phyloP scores from a whole-genome alignment of 2,329 filamentous ascomycete species.

The Sclerotiophoma versabilis region DNA sequence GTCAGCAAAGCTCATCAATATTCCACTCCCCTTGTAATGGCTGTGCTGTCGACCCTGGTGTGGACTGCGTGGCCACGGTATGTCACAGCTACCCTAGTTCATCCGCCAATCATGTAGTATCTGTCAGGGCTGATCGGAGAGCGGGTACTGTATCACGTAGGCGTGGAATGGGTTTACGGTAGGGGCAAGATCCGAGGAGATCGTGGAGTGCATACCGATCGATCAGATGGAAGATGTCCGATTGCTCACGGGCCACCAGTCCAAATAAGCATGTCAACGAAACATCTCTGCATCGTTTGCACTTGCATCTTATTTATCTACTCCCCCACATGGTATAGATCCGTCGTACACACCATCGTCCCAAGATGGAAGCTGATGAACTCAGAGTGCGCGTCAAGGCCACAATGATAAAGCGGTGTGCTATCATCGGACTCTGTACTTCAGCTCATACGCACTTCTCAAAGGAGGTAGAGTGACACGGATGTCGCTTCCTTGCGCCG shows the following conservation, averaged over 20 bases:
- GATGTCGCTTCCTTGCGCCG: not conserved
- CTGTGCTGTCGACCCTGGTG: not conserved
- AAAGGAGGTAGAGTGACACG: no score
- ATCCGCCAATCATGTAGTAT: not conserved
- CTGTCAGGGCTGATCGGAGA: not conserved
- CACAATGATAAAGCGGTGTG: not conserved
- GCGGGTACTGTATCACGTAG: not conserved
- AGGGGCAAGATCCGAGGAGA: not conserved
- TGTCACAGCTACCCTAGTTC: not conserved
- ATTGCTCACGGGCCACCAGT: not conserved
- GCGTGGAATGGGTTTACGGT: not conserved
- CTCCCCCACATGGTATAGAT: no score
- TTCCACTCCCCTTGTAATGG: no score
- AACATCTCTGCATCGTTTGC: not conserved
- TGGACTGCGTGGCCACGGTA: not conserved
- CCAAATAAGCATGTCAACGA: not conserved
- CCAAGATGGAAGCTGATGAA: no score
- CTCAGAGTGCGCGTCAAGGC: not conserved
- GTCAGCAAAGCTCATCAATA: not conserved
- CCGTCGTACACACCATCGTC: no score
- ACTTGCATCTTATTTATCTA: no score
- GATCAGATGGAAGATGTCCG: not conserved
- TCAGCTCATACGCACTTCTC: no score
- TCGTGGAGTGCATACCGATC: not conserved
- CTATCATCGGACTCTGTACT: not conserved